A percentile compares a stretch with the other conserved stretches of the same genome.
Evolutionary conservation across 768 basidiomycete species (phyloP).

Genomic region (Dioszegia hungarica): DNA sequence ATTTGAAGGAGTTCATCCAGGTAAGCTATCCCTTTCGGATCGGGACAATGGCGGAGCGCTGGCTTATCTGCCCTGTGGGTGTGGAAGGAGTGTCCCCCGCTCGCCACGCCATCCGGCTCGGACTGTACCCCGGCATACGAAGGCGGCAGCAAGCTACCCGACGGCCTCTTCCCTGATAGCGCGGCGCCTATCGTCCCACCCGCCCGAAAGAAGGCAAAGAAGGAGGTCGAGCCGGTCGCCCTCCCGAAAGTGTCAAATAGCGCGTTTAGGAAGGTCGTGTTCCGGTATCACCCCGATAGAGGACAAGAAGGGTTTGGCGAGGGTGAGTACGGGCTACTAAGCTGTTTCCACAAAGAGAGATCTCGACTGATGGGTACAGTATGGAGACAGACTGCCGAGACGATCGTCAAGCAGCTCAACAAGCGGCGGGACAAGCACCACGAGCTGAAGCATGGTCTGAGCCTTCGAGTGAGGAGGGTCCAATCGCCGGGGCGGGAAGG

Average conservation of each 20-base stretch:
- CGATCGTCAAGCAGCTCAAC: constrained; percentile 5
- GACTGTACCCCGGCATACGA: too few species aligned
- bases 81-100: background rate
- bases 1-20: background rate
- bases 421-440: constrained; percentile 1
- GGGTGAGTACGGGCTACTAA: background rate
- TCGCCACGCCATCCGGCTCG: background rate
- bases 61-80: background rate
- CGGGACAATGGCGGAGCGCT: background rate
- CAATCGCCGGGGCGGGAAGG: too few species aligned
- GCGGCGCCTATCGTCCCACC: background rate
- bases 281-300: constrained; percentile 2
- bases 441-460: background rate
- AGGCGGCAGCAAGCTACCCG: background rate
- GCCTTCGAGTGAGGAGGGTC: too few species aligned
- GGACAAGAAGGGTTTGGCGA: background rate
- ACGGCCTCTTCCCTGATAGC: background rate
- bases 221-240: background rate
- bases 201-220: background rate
- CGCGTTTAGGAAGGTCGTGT: background rate
- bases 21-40: background rate
- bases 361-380: background rate
- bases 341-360: background rate
- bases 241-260: background rate
- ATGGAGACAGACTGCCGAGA: constrained; percentile 7